These are phyloP conservation scores for Porcisia hertigi DNA, from an alignment of 208 protist species.

Conservation along the genomic window DNA sequence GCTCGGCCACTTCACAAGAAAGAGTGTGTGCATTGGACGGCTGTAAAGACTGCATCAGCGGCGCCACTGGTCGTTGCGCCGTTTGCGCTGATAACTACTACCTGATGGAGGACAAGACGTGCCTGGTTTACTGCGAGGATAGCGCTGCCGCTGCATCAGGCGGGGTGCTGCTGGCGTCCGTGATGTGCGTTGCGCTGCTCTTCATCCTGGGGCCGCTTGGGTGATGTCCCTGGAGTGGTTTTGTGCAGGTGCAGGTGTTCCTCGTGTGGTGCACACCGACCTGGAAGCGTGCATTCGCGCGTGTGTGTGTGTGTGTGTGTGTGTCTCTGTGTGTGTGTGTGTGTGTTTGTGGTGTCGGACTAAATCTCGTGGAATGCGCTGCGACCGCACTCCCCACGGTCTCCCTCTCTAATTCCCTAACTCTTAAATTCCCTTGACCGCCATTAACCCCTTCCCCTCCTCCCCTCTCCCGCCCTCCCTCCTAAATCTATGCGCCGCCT, in stretches of 20 bases:
- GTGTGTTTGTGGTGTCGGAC: too few species aligned
- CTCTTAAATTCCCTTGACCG: too few species aligned
- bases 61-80: not conserved
- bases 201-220: not conserved
- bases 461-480: too few species aligned
- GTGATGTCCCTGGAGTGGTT: not conserved
- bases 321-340: too few species aligned
- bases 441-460: too few species aligned
- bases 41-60: not conserved
- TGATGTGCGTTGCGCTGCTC: not conserved
- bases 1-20: too few species aligned
- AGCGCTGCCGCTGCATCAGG: not conserved
- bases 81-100: not conserved
- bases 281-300: not conserved
- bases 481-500: too few species aligned
- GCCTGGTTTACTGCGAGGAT: not conserved
- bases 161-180: not conserved
- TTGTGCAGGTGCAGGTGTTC: not conserved
- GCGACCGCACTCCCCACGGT: too few species aligned
- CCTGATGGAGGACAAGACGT: not conserved
- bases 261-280: not conserved
- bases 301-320: not conserved
- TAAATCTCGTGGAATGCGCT: too few species aligned
- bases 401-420: too few species aligned
- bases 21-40: too few species aligned